These are phyloP conservation scores for Limnanthes douglasii DNA, from an alignment of 345 rosid species.

Conservation along the genomic window DNA sequence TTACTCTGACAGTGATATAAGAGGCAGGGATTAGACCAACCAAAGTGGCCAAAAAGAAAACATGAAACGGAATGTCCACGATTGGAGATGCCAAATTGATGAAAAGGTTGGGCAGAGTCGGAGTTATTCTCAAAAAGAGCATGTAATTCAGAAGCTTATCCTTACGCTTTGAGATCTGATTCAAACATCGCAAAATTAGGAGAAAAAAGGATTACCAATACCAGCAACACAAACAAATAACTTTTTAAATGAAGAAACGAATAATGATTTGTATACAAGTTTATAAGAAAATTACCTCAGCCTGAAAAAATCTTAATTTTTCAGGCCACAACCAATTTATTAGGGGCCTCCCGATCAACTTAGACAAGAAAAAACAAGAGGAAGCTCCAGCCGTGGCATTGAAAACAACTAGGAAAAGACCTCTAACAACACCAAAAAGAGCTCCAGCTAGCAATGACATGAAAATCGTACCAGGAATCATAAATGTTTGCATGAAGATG, in stretches of 20 bases:
- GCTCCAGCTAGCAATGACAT: slow-evolving; percentile 98
- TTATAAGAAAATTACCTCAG: slow-evolving; percentile 50
- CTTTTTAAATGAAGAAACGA: neutral
- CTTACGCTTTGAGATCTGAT: slow-evolving; percentile 67
- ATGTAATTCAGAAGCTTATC: slow-evolving; percentile 90
- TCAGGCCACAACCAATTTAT: slow-evolving; percentile 96
- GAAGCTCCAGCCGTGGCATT: slow-evolving; percentile 95
- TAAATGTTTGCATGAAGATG: slow-evolving; percentile 98
- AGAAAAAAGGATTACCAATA: neutral
- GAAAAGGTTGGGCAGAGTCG: slow-evolving; percentile 87
- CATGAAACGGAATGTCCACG: slow-evolving; percentile 84
- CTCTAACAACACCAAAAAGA: slow-evolving; percentile 83
- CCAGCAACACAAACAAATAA: neutral
- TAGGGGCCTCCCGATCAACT: slow-evolving; percentile 83
- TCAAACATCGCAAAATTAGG: neutral
- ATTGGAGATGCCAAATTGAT: slow-evolving; percentile 98
- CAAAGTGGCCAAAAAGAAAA: slow-evolving; percentile 82
- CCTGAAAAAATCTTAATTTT: slow-evolving; percentile 74
- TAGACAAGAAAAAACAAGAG: slow-evolving; percentile 85
- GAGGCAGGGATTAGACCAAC: slow-evolving; percentile 93
- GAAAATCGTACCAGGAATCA: slow-evolving; percentile 98
- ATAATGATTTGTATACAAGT: slow-evolving; percentile 2
- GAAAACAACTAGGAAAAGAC: slow-evolving; percentile 71
- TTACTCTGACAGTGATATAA: slow-evolving; percentile 85
- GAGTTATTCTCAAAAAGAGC: slow-evolving; percentile 93